A percentile compares a stretch with the other conserved stretches of the same genome.
Evolutionary conservation across 2,329 filamentous ascomycete genomes (phyloP).

Genomic region (Aspergillus fructus): DNA sequence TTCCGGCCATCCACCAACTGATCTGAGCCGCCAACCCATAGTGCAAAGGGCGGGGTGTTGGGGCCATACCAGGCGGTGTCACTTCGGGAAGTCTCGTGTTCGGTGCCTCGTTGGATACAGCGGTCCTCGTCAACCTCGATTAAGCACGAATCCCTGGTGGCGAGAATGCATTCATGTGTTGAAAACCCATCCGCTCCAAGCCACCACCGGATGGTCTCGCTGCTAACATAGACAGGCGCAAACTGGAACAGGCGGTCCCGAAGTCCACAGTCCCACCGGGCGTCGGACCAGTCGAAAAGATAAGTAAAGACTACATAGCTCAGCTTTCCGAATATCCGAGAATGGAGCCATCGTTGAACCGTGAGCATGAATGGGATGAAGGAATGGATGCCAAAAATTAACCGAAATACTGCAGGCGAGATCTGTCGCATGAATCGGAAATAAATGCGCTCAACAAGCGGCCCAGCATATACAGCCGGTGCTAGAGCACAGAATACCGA

Average conservation of each 20-base stretch:
- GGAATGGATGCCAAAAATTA: constrained; percentile 86
- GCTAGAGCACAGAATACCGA: constrained; percentile 90
- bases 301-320: constrained; percentile 89
- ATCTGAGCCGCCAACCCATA: constrained; percentile 85
- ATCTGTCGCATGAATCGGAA: constrained; percentile 89
- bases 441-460: constrained; percentile 80
- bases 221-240: constrained; percentile 82
- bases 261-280: constrained; percentile 77
- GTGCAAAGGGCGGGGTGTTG: constrained; percentile 74
- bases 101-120: constrained; percentile 20
- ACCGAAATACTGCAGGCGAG: constrained; percentile 70
- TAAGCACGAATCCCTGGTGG: constrained; percentile 70
- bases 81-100: constrained; percentile 13
- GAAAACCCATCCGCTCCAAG: constrained; percentile 82
- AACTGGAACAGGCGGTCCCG: constrained; percentile 87
- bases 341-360: constrained; percentile 68
- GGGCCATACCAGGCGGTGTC: constrained; percentile 78
- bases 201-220: constrained; percentile 96
- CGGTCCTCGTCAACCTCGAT: constrained; percentile 52
- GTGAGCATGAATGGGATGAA: constrained; percentile 94
- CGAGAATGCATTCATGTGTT: constrained; percentile 80
- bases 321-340: constrained; percentile 71
- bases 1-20: constrained; percentile 78
- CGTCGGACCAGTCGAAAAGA: constrained; percentile 84
- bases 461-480: constrained; percentile 85